Base-by-base conservation (phyloP, 179 eudicot genomes). In the Silene noctiflora region DNA sequence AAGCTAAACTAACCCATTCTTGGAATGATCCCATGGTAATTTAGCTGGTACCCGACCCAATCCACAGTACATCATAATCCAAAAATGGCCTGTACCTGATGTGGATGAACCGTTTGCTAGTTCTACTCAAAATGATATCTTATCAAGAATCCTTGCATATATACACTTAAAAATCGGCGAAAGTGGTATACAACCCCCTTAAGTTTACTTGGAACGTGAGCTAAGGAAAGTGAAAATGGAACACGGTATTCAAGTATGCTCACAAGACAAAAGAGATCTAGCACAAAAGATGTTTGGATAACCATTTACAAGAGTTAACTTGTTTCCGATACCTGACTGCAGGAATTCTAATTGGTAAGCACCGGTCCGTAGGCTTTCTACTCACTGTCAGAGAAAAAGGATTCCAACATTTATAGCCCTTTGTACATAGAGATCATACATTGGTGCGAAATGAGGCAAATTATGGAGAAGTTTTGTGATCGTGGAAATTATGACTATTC, bases 341-440 rank as follows among this genome's bases (percentile, higher is more conserved):
- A 76, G 79, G 78, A 24, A 12, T 44, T 39, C 21, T 1, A 17
- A n/a, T 25, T 35, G 24, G 62, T 46, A 17, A 17, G 35, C 42
- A 51, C 60, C 44, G 53, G 76, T 51, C 27, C 60, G 53, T n/a
- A 33, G 68, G 17, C 69, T 39, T 51, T 67, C 35, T 35, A 22
- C 62, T 46, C 69, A 24, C 42, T 22, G 64, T 42, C 66, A 4
- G 68, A 27, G 39, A 63, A 42, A 63, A 22, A 12, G 27, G 22
- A 14, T 21, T 58, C 24, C 72, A 39, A 56, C 25, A 55, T 75
- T 31, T 27, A 21, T 48, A 33, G 74, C 53, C 20, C 72, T 53
- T 7, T 81, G 79, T 78, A 78, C 35, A 77, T 69, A 81, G 79
- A 75, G 69, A 42, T 55, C 63, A 39, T 10, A 12, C 64, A 31